Percentiles rank a stretch among this genome's conserved stretches.
Conservation (phyloP, 495 filamentous ascomycete species). For the Talaromyces liani region DNA sequence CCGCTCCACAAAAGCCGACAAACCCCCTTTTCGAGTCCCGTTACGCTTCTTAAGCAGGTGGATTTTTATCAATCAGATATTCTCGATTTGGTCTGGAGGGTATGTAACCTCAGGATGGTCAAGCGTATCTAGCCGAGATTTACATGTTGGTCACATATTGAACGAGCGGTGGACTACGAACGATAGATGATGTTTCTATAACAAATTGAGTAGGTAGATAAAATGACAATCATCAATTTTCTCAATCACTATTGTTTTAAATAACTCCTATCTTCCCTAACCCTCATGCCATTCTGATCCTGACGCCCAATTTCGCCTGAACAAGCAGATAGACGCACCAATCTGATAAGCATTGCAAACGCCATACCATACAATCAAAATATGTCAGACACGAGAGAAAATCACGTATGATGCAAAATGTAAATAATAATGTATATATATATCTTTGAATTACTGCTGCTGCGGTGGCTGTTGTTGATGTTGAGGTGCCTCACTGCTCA, state of each 20-base stretch:
- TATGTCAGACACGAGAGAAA: neutral
- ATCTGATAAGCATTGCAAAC: neutral
- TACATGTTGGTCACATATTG: neutral
- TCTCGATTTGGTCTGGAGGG: too few relatives aligned
- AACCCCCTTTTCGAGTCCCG: neutral
- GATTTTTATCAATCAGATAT: too few relatives aligned
- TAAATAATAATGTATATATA: neutral
- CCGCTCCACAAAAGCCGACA: neutral
- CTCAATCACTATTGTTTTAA: neutral
- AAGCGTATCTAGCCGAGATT: neutral
- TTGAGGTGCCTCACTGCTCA: conserved; percentile 12
- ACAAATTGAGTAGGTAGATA: neutral
- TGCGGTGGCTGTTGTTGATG: conserved; percentile 12
- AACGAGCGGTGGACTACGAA: neutral
- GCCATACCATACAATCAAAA: neutral
- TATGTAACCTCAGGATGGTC: too few relatives aligned
- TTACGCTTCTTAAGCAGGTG: neutral
- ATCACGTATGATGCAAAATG: neutral
- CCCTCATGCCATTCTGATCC: neutral
- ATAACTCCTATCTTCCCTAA: neutral
- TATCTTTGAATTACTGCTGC: conserved; percentile 7
- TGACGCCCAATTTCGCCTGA: neutral
- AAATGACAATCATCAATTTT: neutral
- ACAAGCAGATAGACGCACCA: neutral
- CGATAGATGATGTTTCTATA: neutral